phyloP scores from a whole-genome alignment of 805 yeast genomes.

The Starmerella ratchasimensis region DNA sequence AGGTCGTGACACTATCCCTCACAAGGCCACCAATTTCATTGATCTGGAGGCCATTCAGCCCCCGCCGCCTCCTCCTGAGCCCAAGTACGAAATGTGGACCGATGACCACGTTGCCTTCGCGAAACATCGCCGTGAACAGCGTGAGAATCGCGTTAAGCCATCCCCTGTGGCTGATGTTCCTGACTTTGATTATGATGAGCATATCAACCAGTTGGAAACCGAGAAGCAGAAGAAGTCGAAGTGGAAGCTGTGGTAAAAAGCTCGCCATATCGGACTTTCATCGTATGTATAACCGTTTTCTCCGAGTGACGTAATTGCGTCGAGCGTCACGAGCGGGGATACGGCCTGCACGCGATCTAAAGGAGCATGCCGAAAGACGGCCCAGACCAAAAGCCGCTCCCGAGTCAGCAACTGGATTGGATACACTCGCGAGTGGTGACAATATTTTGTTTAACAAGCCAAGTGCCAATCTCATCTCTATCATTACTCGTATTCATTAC shows the following conservation, averaged over 20 bases:
- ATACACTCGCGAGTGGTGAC: no score
- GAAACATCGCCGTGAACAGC: slow-evolving; percentile 15
- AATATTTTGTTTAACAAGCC: no score
- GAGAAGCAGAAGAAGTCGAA: slow-evolving; percentile 2
- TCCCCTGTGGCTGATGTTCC: slow-evolving; percentile 16
- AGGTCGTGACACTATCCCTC: slow-evolving; percentile 14
- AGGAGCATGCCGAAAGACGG: no score
- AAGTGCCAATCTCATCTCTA: no score
- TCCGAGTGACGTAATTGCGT: no score
- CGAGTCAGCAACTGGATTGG: no score
- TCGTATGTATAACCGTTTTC: no score
- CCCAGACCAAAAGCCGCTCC: no score
- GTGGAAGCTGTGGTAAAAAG: slow-evolving; percentile 17
- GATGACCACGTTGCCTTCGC: slow-evolving; percentile 14
- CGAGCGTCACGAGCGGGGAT: no score
- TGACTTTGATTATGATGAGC: slow-evolving; percentile 16
- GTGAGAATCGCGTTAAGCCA: slow-evolving; percentile 14
- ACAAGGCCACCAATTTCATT: slow-evolving; percentile 12
- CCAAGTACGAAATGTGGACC: slow-evolving; percentile 15
- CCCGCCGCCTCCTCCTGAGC: slow-evolving; percentile 5
- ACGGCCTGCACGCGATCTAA: no score
- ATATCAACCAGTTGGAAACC: slow-evolving; percentile 5
- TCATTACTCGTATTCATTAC: no score
- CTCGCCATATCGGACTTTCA: no score
- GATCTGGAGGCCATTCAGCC: slow-evolving; percentile 5